phyloP scores from a whole-genome alignment of 169 alveolate species.

The Eimeria tenella region DNA sequence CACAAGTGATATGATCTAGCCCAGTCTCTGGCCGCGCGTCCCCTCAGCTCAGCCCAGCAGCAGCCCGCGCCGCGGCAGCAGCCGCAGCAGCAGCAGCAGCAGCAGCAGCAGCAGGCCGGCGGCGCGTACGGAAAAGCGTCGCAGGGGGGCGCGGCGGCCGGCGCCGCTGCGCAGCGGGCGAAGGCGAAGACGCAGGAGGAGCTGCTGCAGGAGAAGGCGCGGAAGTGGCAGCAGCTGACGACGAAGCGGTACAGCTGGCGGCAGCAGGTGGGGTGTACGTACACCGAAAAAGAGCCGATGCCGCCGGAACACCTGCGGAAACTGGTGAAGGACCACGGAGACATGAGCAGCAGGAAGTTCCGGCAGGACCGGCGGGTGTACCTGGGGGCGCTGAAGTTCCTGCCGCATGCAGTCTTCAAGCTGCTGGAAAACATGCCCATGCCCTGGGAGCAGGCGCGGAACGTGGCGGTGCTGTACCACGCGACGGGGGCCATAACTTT shows the following conservation, averaged over 20 bases:
- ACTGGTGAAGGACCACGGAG: slow-evolving; percentile 94
- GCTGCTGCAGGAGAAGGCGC: slow-evolving; percentile 87
- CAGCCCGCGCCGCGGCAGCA: too few species aligned
- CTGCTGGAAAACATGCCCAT: slow-evolving; percentile 98
- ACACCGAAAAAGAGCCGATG: slow-evolving; percentile 87
- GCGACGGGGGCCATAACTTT: slow-evolving; percentile 99
- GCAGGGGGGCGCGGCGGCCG: slow-evolving; percentile 7
- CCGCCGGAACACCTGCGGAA: slow-evolving; percentile 99
- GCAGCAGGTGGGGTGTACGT: neutral
- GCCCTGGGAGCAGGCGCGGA: slow-evolving; percentile 98
- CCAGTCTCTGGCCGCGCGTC: too few species aligned
- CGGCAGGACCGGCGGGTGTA: slow-evolving; percentile 99
- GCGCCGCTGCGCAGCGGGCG: neutral
- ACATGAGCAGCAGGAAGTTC: slow-evolving; percentile 95
- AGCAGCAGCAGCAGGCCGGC: neutral
- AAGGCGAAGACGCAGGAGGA: slow-evolving; percentile 70
- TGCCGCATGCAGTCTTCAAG: slow-evolving; percentile 99
- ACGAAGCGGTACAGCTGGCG: slow-evolving; percentile 86
- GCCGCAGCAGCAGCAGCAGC: neutral
- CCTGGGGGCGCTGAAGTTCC: slow-evolving; percentile 98
- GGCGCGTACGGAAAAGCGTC: too few species aligned
- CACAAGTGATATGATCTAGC: too few species aligned
- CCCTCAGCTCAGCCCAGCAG: too few species aligned
- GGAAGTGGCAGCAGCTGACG: slow-evolving; percentile 90
- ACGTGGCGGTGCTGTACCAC: slow-evolving; percentile 98